A percentile compares a stretch with the other conserved stretches of the same genome.
phyloP scores from a whole-genome alignment of 2,329 filamentous ascomycete species.

The Cordyceps fumosorosea region DNA sequence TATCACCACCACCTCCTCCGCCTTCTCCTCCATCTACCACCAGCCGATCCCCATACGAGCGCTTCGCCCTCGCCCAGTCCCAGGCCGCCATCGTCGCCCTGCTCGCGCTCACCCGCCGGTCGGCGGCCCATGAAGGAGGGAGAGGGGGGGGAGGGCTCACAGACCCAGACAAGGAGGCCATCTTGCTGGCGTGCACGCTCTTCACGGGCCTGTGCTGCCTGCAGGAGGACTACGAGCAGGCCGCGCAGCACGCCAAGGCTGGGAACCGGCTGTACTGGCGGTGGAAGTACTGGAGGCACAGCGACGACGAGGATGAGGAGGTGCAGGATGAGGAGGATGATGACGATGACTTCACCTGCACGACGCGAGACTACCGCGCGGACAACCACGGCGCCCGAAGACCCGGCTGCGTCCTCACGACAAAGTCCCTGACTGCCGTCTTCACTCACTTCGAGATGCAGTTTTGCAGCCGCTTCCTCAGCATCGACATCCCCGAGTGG shows the following conservation, averaged over 20 bases:
- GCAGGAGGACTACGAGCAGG: slow-evolving; percentile 9
- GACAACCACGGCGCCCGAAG: not conserved
- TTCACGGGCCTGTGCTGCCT: slow-evolving; percentile 11
- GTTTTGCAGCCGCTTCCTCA: slow-evolving; percentile 2
- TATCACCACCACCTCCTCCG: not conserved
- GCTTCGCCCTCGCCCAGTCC: slow-evolving; percentile 7
- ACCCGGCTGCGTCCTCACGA: slow-evolving; percentile 1
- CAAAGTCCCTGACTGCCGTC: slow-evolving; percentile 2
- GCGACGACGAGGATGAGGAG: not conserved
- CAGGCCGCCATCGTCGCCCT: not conserved
- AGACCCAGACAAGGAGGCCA: slow-evolving; percentile 6
- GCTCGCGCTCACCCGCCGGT: not conserved
- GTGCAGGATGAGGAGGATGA: not conserved
- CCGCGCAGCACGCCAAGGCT: not conserved
- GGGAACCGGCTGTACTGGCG: slow-evolving; percentile 7
- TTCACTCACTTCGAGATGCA: slow-evolving; percentile 11
- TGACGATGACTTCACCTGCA: not conserved
- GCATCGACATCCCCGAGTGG: not conserved
- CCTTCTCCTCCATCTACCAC: not conserved
- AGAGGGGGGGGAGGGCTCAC: not conserved
- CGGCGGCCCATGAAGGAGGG: not conserved
- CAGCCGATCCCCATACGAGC: slow-evolving; percentile 2
- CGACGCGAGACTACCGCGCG: not conserved
- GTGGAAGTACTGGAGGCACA: slow-evolving; percentile 4
- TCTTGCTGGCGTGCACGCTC: slow-evolving; percentile 10